Percentiles rank a stretch among this genome's conserved stretches.
Conservation (phyloP, 108 stramenopile genomes). For the Cyclotella atomus region DNA sequence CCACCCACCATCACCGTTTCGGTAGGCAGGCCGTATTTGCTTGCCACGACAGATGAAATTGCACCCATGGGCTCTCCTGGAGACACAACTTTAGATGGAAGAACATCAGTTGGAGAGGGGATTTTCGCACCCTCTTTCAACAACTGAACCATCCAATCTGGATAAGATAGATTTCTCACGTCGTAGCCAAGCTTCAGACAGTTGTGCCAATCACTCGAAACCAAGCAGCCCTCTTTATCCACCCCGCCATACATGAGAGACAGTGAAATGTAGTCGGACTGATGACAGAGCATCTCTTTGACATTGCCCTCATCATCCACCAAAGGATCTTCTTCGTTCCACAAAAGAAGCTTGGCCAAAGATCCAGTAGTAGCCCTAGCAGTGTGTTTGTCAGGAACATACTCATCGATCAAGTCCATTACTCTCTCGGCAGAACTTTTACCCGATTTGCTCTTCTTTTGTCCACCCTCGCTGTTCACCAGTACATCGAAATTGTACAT, state of each 20-base stretch:
- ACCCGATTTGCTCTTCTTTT: neutral
- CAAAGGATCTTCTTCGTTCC: slow-evolving; percentile 78
- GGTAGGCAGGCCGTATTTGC: slow-evolving; percentile 60
- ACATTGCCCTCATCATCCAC: slow-evolving; percentile 14
- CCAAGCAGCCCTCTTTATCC: slow-evolving; percentile 23
- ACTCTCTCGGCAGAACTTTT: slow-evolving; percentile 38
- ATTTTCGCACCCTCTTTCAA: slow-evolving; percentile 60
- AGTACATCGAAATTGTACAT: slow-evolving; percentile 85
- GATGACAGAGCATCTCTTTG: slow-evolving; percentile 85
- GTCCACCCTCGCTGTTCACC: neutral
- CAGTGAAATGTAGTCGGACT: slow-evolving; percentile 90
- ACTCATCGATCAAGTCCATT: slow-evolving; percentile 61
- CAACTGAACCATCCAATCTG: slow-evolving; percentile 67
- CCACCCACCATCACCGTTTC: slow-evolving; percentile 81
- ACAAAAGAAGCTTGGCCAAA: slow-evolving; percentile 89
- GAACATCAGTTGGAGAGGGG: slow-evolving; percentile 46
- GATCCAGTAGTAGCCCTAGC: slow-evolving; percentile 82
- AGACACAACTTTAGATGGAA: slow-evolving; percentile 63
- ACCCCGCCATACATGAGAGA: slow-evolving; percentile 53
- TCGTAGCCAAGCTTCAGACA: slow-evolving; percentile 92
- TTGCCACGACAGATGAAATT: slow-evolving; percentile 61
- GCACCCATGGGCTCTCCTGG: slow-evolving; percentile 77
- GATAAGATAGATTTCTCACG: slow-evolving; percentile 72
- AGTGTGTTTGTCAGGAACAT: slow-evolving; percentile 83
- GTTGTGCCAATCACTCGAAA: slow-evolving; percentile 92